Evolutionary conservation across 805 yeast genomes (phyloP), one percentile per base, ranked within the genome.

Genomic region (Hanseniaspora pseudoguilliermondii): DNA sequence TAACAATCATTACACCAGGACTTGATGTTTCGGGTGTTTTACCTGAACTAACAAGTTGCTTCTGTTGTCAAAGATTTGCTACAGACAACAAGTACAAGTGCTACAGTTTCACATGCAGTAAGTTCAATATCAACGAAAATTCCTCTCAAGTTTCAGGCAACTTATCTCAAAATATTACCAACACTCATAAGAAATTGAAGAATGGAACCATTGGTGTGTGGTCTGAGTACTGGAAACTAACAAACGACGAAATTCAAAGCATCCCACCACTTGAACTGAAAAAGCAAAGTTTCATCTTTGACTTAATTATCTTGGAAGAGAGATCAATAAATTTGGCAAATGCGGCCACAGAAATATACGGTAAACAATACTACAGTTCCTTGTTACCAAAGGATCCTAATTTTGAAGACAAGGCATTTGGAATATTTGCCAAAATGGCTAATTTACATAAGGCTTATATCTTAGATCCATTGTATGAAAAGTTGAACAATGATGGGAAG

Each of bases 231-330:
- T 83, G 87, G 88, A 74, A 78, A 49, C 60, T 83, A 15, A 72
- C 82, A 0, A 73, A 75, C 2, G 80, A 77, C 25, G 83, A 81
- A 49, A 63, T 82, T 29, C 65, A 72, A 21, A 75, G 71, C n/a
- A 69, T 79, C 8, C 80, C 75, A 53, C 75, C 75, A 11, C 66
- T 68, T 11, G 78, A 80, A 55, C 72, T 81, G n/a, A 80, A 79
- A 62, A 74, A 80, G 39, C 95, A 87, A 65, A 82, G 86, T 56
- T 80, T 82, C 57, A 76, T 86, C 4, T 88, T 84, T 67, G 95
- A 87, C 64, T 69, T 86, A 49, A 78, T 87, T 32, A 73, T 80
- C 56, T 77, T 81, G 48, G 95, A 86, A 60, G 86, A 83, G 61
- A 75, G 80, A 18, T 84, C 83, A 53, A 75, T 86, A 25, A 80